Conservation (phyloP, 2,329 filamentous ascomycete species). For the Scytalidium lignicola region DNA sequence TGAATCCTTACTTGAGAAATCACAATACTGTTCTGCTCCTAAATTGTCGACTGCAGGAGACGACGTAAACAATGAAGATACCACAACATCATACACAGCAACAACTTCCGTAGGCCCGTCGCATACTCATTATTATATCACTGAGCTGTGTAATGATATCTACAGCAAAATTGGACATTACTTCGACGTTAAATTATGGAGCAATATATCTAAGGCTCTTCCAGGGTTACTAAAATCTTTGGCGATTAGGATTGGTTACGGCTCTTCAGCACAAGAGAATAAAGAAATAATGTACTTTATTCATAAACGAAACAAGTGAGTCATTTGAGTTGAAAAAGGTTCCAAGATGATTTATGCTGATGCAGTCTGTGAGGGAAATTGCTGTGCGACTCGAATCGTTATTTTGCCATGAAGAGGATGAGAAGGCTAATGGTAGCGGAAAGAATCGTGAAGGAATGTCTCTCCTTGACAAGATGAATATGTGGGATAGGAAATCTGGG, state of each 20-base stretch:
- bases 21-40: too few species aligned
- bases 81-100: too few species aligned
- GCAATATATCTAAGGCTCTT: not conserved
- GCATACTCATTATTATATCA: too few species aligned
- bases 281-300: slow-evolving; percentile 8
- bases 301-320: slow-evolving; percentile 6
- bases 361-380: too few species aligned
- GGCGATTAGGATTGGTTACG: slow-evolving; percentile 7
- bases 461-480: slow-evolving; percentile 9
- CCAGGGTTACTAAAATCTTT: slow-evolving; percentile 9
- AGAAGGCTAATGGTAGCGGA: not conserved
- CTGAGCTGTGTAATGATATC: too few species aligned
- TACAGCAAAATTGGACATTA: too few species aligned
- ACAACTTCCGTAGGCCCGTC: too few species aligned
- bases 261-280: slow-evolving; percentile 2
- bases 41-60: too few species aligned
- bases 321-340: not conserved
- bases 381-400: too few species aligned
- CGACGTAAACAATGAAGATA: too few species aligned
- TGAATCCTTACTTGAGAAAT: too few species aligned
- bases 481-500: slow-evolving; percentile 5
- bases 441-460: slow-evolving; percentile 4
- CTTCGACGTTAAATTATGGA: not conserved
- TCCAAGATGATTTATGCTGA: not conserved
- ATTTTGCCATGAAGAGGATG: not conserved